Evolutionary conservation across 352 stramenopile genomes (phyloP).

Genomic region (Lagenidium sp.): DNA sequence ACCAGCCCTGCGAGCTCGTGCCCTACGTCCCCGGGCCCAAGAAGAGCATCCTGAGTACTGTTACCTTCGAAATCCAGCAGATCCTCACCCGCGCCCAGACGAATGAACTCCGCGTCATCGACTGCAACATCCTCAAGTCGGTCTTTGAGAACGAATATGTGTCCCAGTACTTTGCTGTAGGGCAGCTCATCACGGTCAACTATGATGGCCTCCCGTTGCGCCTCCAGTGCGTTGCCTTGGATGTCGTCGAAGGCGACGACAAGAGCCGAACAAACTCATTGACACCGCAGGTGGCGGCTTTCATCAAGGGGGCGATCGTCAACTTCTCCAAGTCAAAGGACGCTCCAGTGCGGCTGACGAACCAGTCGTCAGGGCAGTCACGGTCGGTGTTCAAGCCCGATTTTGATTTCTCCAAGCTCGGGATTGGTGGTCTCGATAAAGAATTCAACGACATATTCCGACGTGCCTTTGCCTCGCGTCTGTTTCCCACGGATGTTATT

Average conservation of each 20-base stretch:
- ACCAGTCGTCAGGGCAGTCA: conserved; percentile 67
- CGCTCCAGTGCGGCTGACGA: conserved; percentile 62
- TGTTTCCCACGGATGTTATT: conserved; percentile 95
- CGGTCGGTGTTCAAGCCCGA: conserved; percentile 91
- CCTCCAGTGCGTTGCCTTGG: conserved; percentile 43
- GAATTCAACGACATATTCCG: conserved; percentile 99
- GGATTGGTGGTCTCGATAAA: conserved; percentile 97
- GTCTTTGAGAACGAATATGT: conserved; percentile 64
- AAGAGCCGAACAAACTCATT: conserved; percentile 21
- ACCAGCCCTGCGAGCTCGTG: conserved; percentile 50
- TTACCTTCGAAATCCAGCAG: conserved; percentile 76
- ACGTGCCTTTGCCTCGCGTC: conserved; percentile 95
- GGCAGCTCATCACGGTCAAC: conserved; percentile 62
- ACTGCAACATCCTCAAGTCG: conserved; percentile 62
- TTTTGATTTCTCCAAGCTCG: conserved; percentile 98
- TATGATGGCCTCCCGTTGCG: conserved; percentile 57
- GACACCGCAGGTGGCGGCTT: conserved; percentile 31
- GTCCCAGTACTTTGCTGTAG: conserved; percentile 65
- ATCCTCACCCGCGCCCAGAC: conserved; percentile 64
- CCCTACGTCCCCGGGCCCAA: conserved; percentile 43
- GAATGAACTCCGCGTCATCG: conserved; percentile 46
- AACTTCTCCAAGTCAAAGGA: conserved; percentile 76
- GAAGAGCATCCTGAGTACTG: conserved; percentile 37
- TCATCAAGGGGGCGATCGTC: conserved; percentile 58
- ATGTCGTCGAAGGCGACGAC: conserved; percentile 40